Evolutionary conservation across 108 stramenopile genomes (phyloP).

Genomic region (Fistulifera pelliculosa): DNA sequence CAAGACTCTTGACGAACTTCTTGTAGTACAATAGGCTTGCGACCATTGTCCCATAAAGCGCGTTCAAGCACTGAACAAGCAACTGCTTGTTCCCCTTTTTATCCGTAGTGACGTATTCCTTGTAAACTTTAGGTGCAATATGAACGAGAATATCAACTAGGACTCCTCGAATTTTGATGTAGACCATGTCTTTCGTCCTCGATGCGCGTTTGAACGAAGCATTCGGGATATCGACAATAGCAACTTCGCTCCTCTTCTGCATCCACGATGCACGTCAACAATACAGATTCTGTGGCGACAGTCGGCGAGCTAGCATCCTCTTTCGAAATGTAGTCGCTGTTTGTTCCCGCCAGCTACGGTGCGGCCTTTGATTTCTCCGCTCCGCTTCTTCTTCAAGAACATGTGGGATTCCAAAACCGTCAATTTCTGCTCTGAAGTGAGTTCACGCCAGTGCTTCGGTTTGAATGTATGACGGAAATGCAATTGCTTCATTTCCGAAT

Average conservation of each 20-base stretch:
- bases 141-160: no score
- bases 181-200: no score
- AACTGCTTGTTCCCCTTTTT: slow-evolving; percentile 17
- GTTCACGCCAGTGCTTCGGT: no score
- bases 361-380: slow-evolving; percentile 15
- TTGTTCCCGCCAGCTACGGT: slow-evolving; percentile 25
- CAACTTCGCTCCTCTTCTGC: slow-evolving; percentile 29
- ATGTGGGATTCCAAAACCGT: slow-evolving; percentile 5
- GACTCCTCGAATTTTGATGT: no score
- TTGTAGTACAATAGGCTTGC: slow-evolving; percentile 21
- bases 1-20: slow-evolving; percentile 1
- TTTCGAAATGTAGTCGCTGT: slow-evolving; percentile 20
- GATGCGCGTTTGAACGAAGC: no score
- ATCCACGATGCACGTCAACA: slow-evolving; percentile 26
- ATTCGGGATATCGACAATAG: slow-evolving; percentile 36
- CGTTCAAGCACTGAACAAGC: slow-evolving; percentile 17
- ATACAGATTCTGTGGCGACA: slow-evolving; percentile 17
- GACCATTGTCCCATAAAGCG: slow-evolving; percentile 26
- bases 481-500: slow-evolving; percentile 7
- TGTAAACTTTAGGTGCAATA: slow-evolving; percentile 13
- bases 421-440: no score
- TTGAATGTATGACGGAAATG: not conserved
- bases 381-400: slow-evolving; percentile 15
- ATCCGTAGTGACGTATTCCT: no score
- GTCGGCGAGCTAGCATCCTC: slow-evolving; percentile 31